phyloP scores from a whole-genome alignment of 2,329 filamentous ascomycete species.

The Cladosporium sphaerospermum region DNA sequence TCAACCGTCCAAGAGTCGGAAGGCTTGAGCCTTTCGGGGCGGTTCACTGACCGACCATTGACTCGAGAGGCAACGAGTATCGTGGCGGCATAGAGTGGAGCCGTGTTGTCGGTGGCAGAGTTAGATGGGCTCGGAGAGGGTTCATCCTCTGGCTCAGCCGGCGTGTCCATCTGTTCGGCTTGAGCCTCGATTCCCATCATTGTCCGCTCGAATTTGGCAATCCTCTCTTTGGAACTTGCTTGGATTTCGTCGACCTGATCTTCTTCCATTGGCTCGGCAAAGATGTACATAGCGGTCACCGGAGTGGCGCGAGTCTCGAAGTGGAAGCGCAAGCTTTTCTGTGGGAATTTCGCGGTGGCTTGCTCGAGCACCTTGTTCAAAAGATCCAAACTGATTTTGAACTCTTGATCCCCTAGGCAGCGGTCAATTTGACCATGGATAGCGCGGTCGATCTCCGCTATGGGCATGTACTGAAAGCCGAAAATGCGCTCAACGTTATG shows the following conservation, averaged over 20 bases:
- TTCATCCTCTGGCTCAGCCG: slow-evolving; percentile 11
- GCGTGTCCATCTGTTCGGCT: slow-evolving; percentile 6
- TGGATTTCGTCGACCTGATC: slow-evolving; percentile 71
- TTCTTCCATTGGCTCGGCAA: slow-evolving; percentile 75
- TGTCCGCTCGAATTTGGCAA: slow-evolving; percentile 61
- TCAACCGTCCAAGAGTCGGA: slow-evolving; percentile 64
- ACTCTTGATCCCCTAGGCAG: slow-evolving; percentile 72
- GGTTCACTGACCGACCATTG: slow-evolving; percentile 55
- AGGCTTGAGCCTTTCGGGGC: slow-evolving; percentile 48
- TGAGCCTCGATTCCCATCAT: slow-evolving; percentile 25
- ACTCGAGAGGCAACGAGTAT: slow-evolving; percentile 68
- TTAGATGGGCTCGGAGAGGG: slow-evolving; percentile 11
- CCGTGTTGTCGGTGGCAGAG: not conserved
- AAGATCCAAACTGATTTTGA: slow-evolving; percentile 70
- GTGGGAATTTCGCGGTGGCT: slow-evolving; percentile 68
- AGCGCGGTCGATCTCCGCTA: slow-evolving; percentile 81
- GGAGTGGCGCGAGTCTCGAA: slow-evolving; percentile 40
- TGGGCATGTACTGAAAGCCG: slow-evolving; percentile 88
- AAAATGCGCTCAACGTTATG: slow-evolving; percentile 95
- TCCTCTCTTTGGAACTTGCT: slow-evolving; percentile 54
- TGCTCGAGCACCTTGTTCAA: slow-evolving; percentile 73
- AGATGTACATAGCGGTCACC: slow-evolving; percentile 65
- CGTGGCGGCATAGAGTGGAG: slow-evolving; percentile 59
- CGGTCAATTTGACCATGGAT: slow-evolving; percentile 71
- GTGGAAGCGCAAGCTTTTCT: slow-evolving; percentile 38